These are phyloP conservation scores for Rhypophila decipiens DNA, from an alignment of 495 filamentous ascomycete genomes.

Conservation along the genomic window DNA sequence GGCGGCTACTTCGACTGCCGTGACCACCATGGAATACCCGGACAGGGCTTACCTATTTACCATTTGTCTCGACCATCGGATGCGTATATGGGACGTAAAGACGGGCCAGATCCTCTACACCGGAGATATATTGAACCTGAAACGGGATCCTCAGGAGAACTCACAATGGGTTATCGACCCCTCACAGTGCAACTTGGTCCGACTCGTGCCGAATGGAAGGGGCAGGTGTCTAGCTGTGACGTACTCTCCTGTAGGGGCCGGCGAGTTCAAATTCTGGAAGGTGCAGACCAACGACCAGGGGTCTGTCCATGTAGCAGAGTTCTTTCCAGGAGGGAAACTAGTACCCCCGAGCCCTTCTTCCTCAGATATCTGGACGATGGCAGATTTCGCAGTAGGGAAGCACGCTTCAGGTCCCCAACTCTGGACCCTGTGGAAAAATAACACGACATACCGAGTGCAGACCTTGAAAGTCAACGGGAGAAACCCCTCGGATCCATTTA, in stretches of 20 bases:
- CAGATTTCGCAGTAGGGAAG: conserved; percentile 64
- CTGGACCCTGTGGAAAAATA: conserved; percentile 87
- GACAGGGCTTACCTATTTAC: conserved; percentile 63
- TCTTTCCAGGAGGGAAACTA: conserved; percentile 56
- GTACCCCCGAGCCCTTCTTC: conserved; percentile 62
- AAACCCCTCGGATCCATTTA: conserved; percentile 51
- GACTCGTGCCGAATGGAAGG: conserved; percentile 58
- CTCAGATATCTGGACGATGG: conserved; percentile 78
- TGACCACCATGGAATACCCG: conserved; percentile 39
- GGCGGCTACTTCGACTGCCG: conserved; percentile 52
- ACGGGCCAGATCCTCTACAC: conserved; percentile 65
- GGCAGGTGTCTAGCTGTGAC: conserved; percentile 71
- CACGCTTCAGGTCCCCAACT: conserved; percentile 47
- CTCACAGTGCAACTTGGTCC: conserved; percentile 60
- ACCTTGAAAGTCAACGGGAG: conserved; percentile 31
- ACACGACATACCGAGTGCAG: conserved; percentile 70
- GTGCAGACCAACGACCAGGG: conserved; percentile 58
- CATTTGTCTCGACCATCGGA: conserved; percentile 75
- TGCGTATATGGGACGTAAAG: conserved; percentile 78
- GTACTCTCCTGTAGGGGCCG: conserved; percentile 78
- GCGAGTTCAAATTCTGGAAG: conserved; percentile 94
- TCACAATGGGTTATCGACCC: conserved; percentile 72
- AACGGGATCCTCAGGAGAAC: conserved; percentile 48
- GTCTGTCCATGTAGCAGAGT: conserved; percentile 59
- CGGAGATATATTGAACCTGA: conserved; percentile 59